Evolutionary conservation across 768 basidiomycete species (phyloP), one percentile per base, ranked within the genome.

Genomic region (Trametes coccinea): DNA sequence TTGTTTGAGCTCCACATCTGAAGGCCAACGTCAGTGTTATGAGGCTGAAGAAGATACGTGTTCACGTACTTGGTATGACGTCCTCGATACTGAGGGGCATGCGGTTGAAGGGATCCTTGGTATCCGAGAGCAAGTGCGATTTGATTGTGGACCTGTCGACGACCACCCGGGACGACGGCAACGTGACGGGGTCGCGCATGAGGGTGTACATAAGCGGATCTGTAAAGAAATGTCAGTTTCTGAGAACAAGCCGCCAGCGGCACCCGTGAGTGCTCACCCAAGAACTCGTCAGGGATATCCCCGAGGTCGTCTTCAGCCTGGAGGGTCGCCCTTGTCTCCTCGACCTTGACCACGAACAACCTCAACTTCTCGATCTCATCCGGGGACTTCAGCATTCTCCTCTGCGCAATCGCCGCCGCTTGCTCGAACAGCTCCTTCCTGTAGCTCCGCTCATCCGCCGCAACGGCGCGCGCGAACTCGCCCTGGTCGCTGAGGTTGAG

Each of bases 21-120:
- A 56, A 55, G 48, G 5, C n/a, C 44, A 9, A 55, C 47, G 40
- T 71, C 45, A 34, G 39, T 22, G 13, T 13, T 7, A 17, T 22
- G 9, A 16, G 31, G 14, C 0, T 31, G 34, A 52, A 14, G 8
- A 9, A 31, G 1, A 54, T 2, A 37, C 29, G 37, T 16, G 11
- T 5, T n/a, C 11, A 75, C 86, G 66, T 67, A 93, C 95, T 76
- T 30, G 92, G 84, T 60, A 87, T 72, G 13, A 95, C 88, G 10
- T 95, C 90, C 56, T 89, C 90, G 64, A 95, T 85, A 9, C 78
- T 74, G 30, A 97, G 78, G 2, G 96, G 93, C 37, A 81, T 78
- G 31, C 97, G 88, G 74, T 98, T 99, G 83, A 98, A 99, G 1
- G 97, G 97, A 74, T 99, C 97, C 55, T 86, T 92, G 16, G 87